Conservation (phyloP, 768 basidiomycete genomes). For the Steccherinum ochraceum region DNA sequence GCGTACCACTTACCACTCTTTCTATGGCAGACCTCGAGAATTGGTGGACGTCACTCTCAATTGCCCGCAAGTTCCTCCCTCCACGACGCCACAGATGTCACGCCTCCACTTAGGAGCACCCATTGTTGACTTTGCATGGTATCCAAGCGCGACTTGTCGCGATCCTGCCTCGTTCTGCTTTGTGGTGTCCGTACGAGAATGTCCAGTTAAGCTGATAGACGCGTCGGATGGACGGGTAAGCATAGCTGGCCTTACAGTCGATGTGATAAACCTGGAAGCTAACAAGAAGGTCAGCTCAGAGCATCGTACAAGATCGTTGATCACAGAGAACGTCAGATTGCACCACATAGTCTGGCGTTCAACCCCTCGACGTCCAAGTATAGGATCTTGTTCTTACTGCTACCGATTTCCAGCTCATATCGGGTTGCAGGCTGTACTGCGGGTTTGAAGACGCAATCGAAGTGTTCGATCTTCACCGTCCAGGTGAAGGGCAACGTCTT, state of each 20-base stretch:
- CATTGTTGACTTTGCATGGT: conserved; percentile 80
- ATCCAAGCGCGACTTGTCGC: conserved; percentile 59
- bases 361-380: conserved; percentile 64
- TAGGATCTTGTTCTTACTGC: neutral
- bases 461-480: conserved; percentile 68
- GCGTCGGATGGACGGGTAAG: conserved; percentile 69
- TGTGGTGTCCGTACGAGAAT: conserved; percentile 75
- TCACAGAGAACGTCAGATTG: conserved; percentile 87
- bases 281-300: conserved; percentile 49
- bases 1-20: conserved; percentile 4
- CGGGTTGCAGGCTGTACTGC: conserved; percentile 84
- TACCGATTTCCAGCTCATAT: conserved; percentile 2
- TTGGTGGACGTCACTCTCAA: neutral
- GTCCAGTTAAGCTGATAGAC: conserved; percentile 81
- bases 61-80: neutral
- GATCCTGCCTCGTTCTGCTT: conserved; percentile 75
- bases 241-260: conserved; percentile 3
- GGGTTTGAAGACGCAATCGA: conserved; percentile 85
- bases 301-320: conserved; percentile 92
- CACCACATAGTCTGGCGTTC: conserved; percentile 81
- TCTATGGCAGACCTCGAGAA: conserved; percentile 3
- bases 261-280: neutral
- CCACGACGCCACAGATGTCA: conserved; percentile 36
- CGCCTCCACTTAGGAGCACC: too few relatives aligned
- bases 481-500: conserved; percentile 69